Conservation (phyloP, 768 basidiomycete genomes). For the Lactifluus piperatus region DNA sequence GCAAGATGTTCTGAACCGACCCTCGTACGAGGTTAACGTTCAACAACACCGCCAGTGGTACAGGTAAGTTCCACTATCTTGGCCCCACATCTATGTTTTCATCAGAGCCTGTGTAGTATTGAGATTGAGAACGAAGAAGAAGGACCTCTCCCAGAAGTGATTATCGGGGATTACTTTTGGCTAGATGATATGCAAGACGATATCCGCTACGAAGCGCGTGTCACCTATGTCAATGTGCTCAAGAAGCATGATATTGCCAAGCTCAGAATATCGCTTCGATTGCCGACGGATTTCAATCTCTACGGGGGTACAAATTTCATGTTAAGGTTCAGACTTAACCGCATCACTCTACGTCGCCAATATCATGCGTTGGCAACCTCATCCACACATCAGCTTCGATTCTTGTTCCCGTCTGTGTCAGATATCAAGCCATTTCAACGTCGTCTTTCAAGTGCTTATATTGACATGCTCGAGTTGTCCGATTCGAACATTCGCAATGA, state of each 20-base stretch:
- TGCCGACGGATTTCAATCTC: slow-evolving; percentile 35
- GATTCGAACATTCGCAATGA: slow-evolving; percentile 42
- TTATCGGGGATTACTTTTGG: slow-evolving; percentile 6
- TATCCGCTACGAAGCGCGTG: slow-evolving; percentile 11
- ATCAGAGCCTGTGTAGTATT: background rate
- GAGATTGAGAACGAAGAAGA: slow-evolving; percentile 6
- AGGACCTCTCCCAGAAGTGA: slow-evolving; percentile 7
- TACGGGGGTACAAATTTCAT: slow-evolving; percentile 34
- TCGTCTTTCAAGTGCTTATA: slow-evolving; percentile 14
- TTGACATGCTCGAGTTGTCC: slow-evolving; percentile 22
- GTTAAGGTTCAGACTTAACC: slow-evolving; percentile 46
- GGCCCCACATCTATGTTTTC: no score
- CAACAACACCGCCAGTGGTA: no score
- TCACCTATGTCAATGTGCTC: background rate
- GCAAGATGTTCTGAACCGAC: no score
- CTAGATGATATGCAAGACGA: slow-evolving; percentile 10
- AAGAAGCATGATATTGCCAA: slow-evolving; percentile 18
- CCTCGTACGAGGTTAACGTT: no score
- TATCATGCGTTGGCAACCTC: slow-evolving; percentile 46
- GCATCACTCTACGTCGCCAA: slow-evolving; percentile 47
- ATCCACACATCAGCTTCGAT: slow-evolving; percentile 33
- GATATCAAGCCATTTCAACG: slow-evolving; percentile 24
- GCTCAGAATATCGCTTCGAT: slow-evolving; percentile 42
- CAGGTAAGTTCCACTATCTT: no score
- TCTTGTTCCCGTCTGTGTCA: slow-evolving; percentile 39